Conservation (phyloP, 2,329 filamentous ascomycete species). For the Calonectria montana region DNA sequence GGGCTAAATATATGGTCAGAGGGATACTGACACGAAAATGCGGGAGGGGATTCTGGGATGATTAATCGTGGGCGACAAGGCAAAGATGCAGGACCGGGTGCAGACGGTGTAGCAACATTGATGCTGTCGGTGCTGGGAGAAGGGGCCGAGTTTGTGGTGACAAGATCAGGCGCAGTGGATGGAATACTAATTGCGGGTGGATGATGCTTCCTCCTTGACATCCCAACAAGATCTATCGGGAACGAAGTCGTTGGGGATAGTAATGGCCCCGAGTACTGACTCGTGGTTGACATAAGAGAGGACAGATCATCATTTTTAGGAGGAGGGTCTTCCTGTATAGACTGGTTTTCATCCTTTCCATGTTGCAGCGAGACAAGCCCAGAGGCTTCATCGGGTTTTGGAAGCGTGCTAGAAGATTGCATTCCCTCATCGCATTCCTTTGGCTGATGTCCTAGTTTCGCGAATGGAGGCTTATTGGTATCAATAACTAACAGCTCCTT, state of each 20-base stretch:
- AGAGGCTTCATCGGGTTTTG: neutral
- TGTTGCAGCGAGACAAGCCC: neutral
- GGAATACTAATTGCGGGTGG: slow-evolving; percentile 14
- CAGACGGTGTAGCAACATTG: slow-evolving; percentile 46
- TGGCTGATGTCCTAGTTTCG: slow-evolving; percentile 54
- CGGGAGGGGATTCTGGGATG: slow-evolving; percentile 34
- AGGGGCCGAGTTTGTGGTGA: neutral
- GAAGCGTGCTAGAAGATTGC: neutral
- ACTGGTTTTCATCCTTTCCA: neutral
- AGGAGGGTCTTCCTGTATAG: neutral
- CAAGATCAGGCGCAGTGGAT: neutral
- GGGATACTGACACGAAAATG: slow-evolving; percentile 13
- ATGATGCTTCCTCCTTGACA: neutral
- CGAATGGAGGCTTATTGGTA: slow-evolving; percentile 59
- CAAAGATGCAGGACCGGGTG: slow-evolving; percentile 48
- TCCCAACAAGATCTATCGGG: neutral
- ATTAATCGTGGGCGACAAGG: slow-evolving; percentile 41
- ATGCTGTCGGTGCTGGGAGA: slow-evolving; percentile 7
- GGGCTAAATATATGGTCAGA: slow-evolving; percentile 28
- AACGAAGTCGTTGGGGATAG: neutral
- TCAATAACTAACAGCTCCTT: slow-evolving; percentile 77
- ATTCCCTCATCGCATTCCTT: neutral
- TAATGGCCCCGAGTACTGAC: neutral
- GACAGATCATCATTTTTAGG: neutral
- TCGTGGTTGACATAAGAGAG: too few species aligned